These are phyloP conservation scores for Colletotrichum sojae DNA, from an alignment of 2,329 filamentous ascomycete genomes.

Conservation along the genomic window DNA sequence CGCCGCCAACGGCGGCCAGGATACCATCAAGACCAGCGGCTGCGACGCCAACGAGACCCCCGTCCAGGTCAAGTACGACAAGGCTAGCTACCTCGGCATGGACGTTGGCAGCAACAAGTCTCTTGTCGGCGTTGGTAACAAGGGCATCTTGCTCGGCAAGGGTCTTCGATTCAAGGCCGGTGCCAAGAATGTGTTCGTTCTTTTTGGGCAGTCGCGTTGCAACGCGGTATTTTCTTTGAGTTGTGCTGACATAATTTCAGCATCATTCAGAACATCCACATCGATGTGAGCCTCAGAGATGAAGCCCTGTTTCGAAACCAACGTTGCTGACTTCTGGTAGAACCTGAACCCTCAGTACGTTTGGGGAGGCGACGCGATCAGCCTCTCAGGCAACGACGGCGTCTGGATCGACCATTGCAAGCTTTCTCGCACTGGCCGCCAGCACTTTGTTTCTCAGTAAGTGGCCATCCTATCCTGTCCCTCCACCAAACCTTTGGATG, in stretches of 20 bases:
- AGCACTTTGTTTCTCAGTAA: slow-evolving; percentile 52
- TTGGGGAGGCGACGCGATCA: slow-evolving; percentile 55
- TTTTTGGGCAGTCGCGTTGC: no score
- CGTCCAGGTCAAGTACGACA: slow-evolving; percentile 49
- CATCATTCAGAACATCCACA: slow-evolving; percentile 59
- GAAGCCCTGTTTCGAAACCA: slow-evolving; percentile 56
- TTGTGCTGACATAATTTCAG: no score
- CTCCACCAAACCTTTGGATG: slow-evolving; percentile 42
- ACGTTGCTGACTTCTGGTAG: slow-evolving; percentile 41
- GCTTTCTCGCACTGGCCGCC: slow-evolving; percentile 59
- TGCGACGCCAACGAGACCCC: slow-evolving; percentile 41
- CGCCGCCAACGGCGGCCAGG: slow-evolving; percentile 40
- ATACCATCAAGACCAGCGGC: slow-evolving; percentile 46
- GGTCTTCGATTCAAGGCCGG: slow-evolving; percentile 53
- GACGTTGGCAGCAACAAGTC: slow-evolving; percentile 57
- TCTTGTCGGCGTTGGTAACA: slow-evolving; percentile 54
- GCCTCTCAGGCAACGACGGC: slow-evolving; percentile 49
- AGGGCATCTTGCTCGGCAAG: slow-evolving; percentile 57
- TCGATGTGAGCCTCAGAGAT: not conserved
- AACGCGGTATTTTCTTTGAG: no score
- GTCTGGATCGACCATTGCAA: slow-evolving; percentile 57
- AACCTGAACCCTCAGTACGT: slow-evolving; percentile 50
- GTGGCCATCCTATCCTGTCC: slow-evolving; percentile 49
- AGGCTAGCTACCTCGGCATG: slow-evolving; percentile 50
- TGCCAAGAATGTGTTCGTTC: slow-evolving; percentile 47